A percentile compares a stretch with the other conserved stretches of the same genome.
phyloP scores from a whole-genome alignment of 2,329 filamentous ascomycete genomes.

The Ceratocystis cubensis region DNA sequence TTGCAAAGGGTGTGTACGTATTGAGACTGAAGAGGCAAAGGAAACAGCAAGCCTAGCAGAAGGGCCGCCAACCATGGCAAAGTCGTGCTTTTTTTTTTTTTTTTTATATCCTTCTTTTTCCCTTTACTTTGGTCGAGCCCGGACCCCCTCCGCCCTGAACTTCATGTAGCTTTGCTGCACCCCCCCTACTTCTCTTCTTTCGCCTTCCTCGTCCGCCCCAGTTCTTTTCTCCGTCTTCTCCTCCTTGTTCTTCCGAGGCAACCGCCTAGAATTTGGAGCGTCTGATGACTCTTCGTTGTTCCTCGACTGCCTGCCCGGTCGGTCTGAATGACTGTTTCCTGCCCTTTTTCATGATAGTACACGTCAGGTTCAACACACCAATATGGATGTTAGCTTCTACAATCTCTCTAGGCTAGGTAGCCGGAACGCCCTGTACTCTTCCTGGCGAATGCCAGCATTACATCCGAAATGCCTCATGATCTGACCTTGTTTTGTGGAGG shows the following conservation, averaged over 20 bases:
- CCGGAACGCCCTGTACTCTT: too few species aligned
- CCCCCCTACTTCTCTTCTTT: background rate
- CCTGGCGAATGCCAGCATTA: too few species aligned
- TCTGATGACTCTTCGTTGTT: background rate
- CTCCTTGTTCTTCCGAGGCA: slow-evolving; percentile 1
- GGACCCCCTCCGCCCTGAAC: background rate
- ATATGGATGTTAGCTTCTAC: too few species aligned
- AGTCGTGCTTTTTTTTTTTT: background rate
- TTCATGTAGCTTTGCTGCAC: background rate
- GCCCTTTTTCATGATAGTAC: too few species aligned
- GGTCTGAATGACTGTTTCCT: too few species aligned
- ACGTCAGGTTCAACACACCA: too few species aligned
- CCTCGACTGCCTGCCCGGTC: background rate
- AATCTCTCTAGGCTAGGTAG: too few species aligned
- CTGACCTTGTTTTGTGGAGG: too few species aligned
- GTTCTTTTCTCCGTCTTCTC: slow-evolving; percentile 1
- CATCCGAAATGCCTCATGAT: too few species aligned
- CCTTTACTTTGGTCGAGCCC: background rate
- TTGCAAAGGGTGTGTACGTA: background rate
- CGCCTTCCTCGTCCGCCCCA: background rate
- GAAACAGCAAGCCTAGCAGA: too few species aligned
- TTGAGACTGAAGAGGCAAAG: background rate
- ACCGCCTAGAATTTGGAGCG: background rate
- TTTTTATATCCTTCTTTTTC: background rate
- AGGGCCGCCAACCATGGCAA: background rate